Evolutionary conservation across 495 filamentous ascomycete genomes (phyloP), one percentile per base, ranked within the genome.

Genomic region (Penicillium waksmanii): DNA sequence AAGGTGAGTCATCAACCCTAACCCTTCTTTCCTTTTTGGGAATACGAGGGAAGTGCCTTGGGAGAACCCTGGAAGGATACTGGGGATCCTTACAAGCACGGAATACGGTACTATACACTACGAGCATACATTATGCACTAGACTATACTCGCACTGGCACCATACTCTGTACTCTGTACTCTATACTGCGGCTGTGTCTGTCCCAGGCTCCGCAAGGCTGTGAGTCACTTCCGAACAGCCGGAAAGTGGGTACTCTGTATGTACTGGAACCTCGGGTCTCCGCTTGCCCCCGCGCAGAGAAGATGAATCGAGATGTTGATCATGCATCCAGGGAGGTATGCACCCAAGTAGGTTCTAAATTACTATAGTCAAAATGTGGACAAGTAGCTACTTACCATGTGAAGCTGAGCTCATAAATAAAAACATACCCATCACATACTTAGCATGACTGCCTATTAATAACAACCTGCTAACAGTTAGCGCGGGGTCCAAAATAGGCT

Each of bases 401-500:
- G 8, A 31, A 31, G 8, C 27, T 31, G 27, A 31, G 27, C 27
- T 31, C 27, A 31, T 1, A 31, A 31, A 31, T 31, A 3, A 31
- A 31, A 31, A 31, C 27, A 31, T 31, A 31, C 27, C 27, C 27
- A 31, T 31, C 27, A 31, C 27, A 31, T 31, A 31, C 27, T 31
- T 31, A 31, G 5, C 56, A 53, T 53, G 50, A 40, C 56, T 48
- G 13, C 21, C 56, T 58, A 63, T 63, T 55, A 55, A 58, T 58
- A 63, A 55, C 51, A 38, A 38, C 9, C 15, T 38, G 27, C 27
- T 31, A 31, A 31, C 31, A 46, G 27, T 61, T 66, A 63, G 60
- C 63, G 63, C 63, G 56, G 66, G 61, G 66, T 66, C 66, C 56
- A 31, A 64, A 61, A 63, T 51, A 55, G 63, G 48, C 66, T 66